Base-by-base conservation (phyloP, 495 filamentous ascomycete species). In the Penicillium goetzii region DNA sequence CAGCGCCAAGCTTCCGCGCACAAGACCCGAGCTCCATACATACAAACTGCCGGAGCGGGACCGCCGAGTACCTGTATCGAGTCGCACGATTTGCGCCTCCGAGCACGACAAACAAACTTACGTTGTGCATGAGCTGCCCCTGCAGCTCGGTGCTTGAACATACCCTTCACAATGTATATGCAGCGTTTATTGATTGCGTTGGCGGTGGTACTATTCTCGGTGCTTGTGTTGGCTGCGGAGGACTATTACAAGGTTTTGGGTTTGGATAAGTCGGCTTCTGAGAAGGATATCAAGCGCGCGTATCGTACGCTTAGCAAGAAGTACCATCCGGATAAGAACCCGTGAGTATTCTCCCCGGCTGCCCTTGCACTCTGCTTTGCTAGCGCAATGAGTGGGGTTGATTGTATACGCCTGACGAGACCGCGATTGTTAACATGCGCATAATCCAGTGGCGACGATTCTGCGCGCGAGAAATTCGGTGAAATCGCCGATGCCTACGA, bases 261-360 rank as follows among this genome's bases (percentile, higher is more conserved):
- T 53, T 74, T 99, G 69, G 83, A 90, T 71, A 92, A 89, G 72
- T 81, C 86, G 23, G 94, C 95, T 4, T 90, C 86, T 15, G 94
- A 97, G 53, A 87, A 86, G 68, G 92, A 98, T 71, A 93, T 99
- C 78, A 99, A 98, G 78, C 87, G 89, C n/a, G 96, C 95, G 36
- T 99, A 99, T 76, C 86, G 92, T 54, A 89, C 86, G 53, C 80
- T 98, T 5, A 95, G 91, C 83, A 97, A 97, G 78, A 96, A 97
- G 78, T 97, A 84, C 76, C 95, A 99, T 70, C 95, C 95, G 1
- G 95, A 99, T 74, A 99, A 99, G 85, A 99, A 99, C 66, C 95
- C 95, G 92, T 96, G 80, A 69, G 90, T 84, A 17, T 32, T 11
- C 6, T 15, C 17, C 23, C 26, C 15, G 12, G 25, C 47, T 30